These are phyloP conservation scores for Gomphus sp. DNA, from an alignment of 1,284 basidiomycete species.

Conservation along the genomic window DNA sequence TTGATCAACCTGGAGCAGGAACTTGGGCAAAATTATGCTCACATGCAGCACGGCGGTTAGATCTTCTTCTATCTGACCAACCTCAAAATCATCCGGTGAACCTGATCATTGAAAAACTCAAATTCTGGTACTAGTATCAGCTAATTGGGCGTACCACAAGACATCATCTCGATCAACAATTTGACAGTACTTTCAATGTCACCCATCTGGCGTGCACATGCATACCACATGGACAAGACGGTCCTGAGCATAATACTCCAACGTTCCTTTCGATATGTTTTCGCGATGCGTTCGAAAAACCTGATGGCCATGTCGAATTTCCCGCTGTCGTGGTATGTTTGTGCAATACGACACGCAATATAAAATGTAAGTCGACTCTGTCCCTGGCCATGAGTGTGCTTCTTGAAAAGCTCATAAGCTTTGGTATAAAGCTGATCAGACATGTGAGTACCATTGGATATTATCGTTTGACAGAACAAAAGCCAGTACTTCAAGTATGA, in stretches of 20 bases:
- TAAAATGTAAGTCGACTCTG: constrained; percentile 70
- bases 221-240: constrained; percentile 69
- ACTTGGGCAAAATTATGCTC: constrained; percentile 10
- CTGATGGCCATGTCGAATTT: constrained; percentile 83
- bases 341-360: constrained; percentile 80
- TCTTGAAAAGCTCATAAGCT: constrained; percentile 85
- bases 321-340: constrained; percentile 66
- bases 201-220: constrained; percentile 66
- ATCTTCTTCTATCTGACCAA: constrained; percentile 28
- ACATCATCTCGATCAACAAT: constrained; percentile 74
- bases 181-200: constrained; percentile 67
- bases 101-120: constrained; percentile 16
- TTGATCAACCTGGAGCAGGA: neutral
- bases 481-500: constrained; percentile 66
- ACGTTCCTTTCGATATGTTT: constrained; percentile 72
- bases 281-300: constrained; percentile 84
- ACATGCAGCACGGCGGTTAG: constrained; percentile 63
- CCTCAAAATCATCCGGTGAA: constrained; percentile 29
- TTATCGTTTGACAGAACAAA: neutral
- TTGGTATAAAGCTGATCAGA: constrained; percentile 74
- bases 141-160: constrained; percentile 43
- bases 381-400: constrained; percentile 40
- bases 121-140: neutral
- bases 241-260: constrained; percentile 68
- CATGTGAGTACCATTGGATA: neutral